A percentile compares a stretch with the other conserved stretches of the same genome.
Conservation (phyloP, 1,284 basidiomycete species). For the Albatrellus sp. region DNA sequence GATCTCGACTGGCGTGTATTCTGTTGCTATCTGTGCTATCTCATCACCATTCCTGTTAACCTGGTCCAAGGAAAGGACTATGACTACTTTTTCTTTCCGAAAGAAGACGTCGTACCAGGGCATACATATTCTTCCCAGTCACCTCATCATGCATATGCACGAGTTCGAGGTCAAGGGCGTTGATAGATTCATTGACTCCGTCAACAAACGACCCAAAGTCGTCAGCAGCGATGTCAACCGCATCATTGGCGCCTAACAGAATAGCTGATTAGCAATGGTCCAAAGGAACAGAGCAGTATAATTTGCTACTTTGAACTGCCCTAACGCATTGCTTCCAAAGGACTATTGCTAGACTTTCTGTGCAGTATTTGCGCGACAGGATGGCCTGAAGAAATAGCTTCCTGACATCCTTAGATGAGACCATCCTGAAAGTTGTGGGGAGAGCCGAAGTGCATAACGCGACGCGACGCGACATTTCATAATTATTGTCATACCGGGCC, state of each 20-base stretch:
- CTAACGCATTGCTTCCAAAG: constrained; percentile 58
- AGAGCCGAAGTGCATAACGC: constrained; percentile 4
- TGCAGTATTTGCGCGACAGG: constrained; percentile 55
- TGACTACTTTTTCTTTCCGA: constrained; percentile 1
- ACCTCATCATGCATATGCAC: constrained; percentile 49
- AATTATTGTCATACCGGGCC: too few relatives aligned
- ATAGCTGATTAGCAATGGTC: not conserved
- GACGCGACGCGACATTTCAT: constrained; percentile 12
- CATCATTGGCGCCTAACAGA: constrained; percentile 34
- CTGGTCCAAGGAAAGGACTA: constrained; percentile 23
- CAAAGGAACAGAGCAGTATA: not conserved
- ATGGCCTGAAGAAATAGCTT: constrained; percentile 68
- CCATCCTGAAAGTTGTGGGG: constrained; percentile 21
- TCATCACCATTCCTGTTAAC: constrained; percentile 69
- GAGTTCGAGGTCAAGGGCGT: constrained; percentile 62
- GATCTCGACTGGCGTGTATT: constrained; percentile 67
- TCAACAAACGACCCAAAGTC: constrained; percentile 49
- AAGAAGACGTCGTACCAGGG: constrained; percentile 32
- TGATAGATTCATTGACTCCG: constrained; percentile 46
- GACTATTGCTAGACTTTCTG: constrained; percentile 45
- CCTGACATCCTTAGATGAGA: constrained; percentile 45
- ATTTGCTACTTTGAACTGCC: constrained; percentile 40
- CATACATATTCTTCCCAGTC: constrained; percentile 50
- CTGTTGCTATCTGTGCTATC: constrained; percentile 71
- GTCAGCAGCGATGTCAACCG: constrained; percentile 31